A percentile compares a stretch with the other conserved stretches of the same genome.
Conservation (phyloP, 352 stramenopile genomes). For the Globisporangium abappressorium region DNA sequence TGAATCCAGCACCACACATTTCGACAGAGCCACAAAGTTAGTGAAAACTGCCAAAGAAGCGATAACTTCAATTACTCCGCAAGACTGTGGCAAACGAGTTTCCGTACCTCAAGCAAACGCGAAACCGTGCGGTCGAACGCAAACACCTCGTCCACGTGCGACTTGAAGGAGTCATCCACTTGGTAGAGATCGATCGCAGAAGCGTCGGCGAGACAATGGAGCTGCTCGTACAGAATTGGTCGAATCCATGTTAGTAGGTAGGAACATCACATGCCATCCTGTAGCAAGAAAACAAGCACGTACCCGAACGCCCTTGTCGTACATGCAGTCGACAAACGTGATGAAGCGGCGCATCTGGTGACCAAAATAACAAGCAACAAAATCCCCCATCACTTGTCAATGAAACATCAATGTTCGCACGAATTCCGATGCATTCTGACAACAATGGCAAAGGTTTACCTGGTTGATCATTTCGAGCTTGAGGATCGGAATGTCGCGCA, state of each 20-base stretch:
- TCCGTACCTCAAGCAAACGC: conserved; percentile 71
- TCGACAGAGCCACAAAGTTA: conserved; percentile 2
- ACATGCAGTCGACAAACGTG: conserved; percentile 98
- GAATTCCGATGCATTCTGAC: not conserved
- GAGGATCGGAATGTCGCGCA: conserved; percentile 90
- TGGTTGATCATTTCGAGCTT: conserved; percentile 88
- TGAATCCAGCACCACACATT: not conserved
- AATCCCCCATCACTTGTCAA: not conserved
- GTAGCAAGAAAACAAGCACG: conserved; percentile 18
- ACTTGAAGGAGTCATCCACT: conserved; percentile 51
- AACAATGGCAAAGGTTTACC: conserved; percentile 18
- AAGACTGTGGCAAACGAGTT: not conserved
- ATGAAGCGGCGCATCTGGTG: conserved; percentile 93
- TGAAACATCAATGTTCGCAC: not conserved
- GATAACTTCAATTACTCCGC: not conserved
- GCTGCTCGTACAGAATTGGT: conserved; percentile 25
- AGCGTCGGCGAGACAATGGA: conserved; percentile 70
- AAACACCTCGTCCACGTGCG: conserved; percentile 77
- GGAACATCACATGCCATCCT: not conserved
- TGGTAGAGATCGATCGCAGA: conserved; percentile 62
- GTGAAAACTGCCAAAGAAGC: not conserved
- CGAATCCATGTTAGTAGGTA: no score
- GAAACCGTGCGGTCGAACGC: conserved; percentile 87
- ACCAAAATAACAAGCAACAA: not conserved
- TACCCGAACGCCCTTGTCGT: conserved; percentile 87